These are phyloP conservation scores for Jamesozyma hellenica DNA, from an alignment of 805 yeast species.

Conservation along the genomic window DNA sequence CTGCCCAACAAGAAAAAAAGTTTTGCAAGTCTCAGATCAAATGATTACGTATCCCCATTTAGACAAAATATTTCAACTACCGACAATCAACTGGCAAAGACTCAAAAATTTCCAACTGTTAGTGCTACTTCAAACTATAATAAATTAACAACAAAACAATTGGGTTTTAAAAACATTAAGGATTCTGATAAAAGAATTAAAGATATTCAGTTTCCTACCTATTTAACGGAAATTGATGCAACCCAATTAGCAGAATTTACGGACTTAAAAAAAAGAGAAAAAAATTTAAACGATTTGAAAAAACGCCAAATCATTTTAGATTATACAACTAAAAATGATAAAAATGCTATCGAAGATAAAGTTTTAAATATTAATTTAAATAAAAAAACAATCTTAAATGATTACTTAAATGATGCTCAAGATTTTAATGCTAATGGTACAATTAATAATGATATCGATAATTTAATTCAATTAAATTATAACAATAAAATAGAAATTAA, in stretches of 20 bases:
- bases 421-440: not conserved
- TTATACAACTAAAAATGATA: not conserved
- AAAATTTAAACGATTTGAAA: conserved; percentile 14
- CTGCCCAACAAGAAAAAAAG: not conserved
- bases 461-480: not conserved
- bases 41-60: conserved; percentile 9
- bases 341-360: not conserved
- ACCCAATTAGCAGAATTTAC: conserved; percentile 17
- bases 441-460: not conserved
- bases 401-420: conserved; percentile 3
- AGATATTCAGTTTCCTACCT: conserved; percentile 25
- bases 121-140: conserved; percentile 20
- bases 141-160: conserved; percentile 13
- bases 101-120: conserved; percentile 20
- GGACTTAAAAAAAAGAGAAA: conserved; percentile 20
- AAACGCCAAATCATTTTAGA: conserved; percentile 14
- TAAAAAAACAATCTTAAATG: not conserved
- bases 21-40: not conserved
- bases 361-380: not conserved
- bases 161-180: conserved; percentile 19
- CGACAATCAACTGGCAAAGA: conserved; percentile 4
- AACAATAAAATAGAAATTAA: not conserved
- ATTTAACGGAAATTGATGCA: conserved; percentile 20
- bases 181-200: conserved; percentile 18
- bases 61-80: conserved; percentile 1